Evolutionary conservation across 1,284 basidiomycete genomes (phyloP).

Genomic region (Boletus holoroseus): DNA sequence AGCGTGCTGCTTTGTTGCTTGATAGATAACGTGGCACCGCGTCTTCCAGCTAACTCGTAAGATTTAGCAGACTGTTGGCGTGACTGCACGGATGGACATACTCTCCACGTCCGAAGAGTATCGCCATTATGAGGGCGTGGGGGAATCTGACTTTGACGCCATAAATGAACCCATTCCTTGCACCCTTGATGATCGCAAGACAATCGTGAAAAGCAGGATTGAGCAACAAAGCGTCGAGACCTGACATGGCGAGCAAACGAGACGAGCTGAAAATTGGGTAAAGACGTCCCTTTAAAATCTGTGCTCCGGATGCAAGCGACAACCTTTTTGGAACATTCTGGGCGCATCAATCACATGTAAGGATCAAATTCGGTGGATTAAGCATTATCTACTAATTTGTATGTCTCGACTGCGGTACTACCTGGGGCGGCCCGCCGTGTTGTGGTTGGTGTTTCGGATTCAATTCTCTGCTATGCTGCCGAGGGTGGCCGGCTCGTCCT

Average conservation of each 20-base stretch:
- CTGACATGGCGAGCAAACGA: slow-evolving; percentile 21
- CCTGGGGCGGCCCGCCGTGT: too few relatives aligned
- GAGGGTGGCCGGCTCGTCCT: too few relatives aligned
- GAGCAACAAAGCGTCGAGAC: slow-evolving; percentile 38
- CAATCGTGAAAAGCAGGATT: slow-evolving; percentile 85
- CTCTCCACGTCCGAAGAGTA: slow-evolving; percentile 88
- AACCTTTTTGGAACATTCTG: not conserved
- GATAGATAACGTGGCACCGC: slow-evolving; percentile 66
- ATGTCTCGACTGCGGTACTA: not conserved
- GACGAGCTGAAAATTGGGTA: not conserved
- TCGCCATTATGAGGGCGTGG: slow-evolving; percentile 98
- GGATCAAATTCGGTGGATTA: not conserved
- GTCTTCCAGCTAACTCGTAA: slow-evolving; percentile 54
- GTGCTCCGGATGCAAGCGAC: not conserved
- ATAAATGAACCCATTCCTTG: slow-evolving; percentile 90
- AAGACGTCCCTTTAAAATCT: not conserved
- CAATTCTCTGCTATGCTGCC: too few relatives aligned
- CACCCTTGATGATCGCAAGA: slow-evolving; percentile 89
- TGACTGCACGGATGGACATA: slow-evolving; percentile 39
- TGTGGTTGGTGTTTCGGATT: not conserved
- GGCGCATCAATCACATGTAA: slow-evolving; percentile 28
- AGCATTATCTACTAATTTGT: not conserved
- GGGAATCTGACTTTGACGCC: slow-evolving; percentile 93
- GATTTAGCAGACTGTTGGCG: slow-evolving; percentile 11
- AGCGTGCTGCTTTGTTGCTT: slow-evolving; percentile 86